Evolutionary conservation across 2,329 filamentous ascomycete species (phyloP), one percentile per base, ranked within the genome.

Genomic region (Aciculosporium take): DNA sequence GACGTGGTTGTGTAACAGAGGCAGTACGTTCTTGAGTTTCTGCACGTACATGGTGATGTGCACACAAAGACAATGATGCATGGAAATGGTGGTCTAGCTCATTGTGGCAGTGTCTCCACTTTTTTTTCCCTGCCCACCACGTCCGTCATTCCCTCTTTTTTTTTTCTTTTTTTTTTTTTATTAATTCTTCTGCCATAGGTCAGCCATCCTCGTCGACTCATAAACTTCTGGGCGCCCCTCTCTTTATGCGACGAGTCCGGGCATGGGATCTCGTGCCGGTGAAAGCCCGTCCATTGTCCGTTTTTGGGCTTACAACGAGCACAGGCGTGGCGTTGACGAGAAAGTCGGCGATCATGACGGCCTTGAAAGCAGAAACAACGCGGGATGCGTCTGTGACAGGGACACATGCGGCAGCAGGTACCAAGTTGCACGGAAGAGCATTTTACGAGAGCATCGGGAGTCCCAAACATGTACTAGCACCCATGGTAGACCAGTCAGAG

Each of bases 401-500:
- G 28, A 9, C 29, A 25, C 49, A 52, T 15, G 45, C 49, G 23
- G 47, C 50, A 12, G 45, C 52, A 40, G 91, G 51, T 5, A 46
- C 54, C 41, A 94, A 89, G 59, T 66, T 94, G 18, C 76, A 83
- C 52, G 91, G 91, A 1, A 71, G 91, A 44, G 84, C 83, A 10
- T 96, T 98, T 59, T 98, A 96, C 56, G 79, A 95, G 65, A 94
- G 84, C 56, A 82, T 98, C 46, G 91, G 91, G 18, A 88, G 82
- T 45, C 91, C 91, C 2, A 94, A 85, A 63, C 80, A 83, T 49
- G 76, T 98, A 24, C 73, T 98, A 42, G 91, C 91, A 27, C 91
- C 91, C 28, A 98, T 98, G 91, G 91, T 98, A 18, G 89, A 98
- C 56, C 85, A 95, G 61, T 95, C 87, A 25, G 91, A 98, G 67